These are phyloP conservation scores for Eimeria mitis DNA, from an alignment of 169 alveolate genomes.

Conservation along the genomic window DNA sequence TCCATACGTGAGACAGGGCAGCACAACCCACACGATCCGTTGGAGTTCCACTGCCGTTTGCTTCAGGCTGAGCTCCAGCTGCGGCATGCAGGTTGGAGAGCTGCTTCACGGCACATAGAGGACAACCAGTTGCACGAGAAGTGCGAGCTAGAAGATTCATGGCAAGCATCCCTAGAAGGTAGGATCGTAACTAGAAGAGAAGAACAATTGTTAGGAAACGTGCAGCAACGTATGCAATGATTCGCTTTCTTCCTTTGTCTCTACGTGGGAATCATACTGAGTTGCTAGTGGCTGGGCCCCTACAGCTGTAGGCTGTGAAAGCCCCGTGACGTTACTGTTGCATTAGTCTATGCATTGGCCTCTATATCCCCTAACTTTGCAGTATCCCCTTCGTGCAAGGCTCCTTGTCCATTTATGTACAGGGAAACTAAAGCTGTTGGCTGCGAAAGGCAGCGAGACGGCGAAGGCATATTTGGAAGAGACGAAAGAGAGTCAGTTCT, in stretches of 20 bases:
- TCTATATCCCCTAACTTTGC: background rate
- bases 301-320: background rate
- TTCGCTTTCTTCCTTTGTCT: background rate
- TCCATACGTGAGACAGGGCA: background rate
- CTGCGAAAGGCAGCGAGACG: constrained; percentile 71
- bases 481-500: constrained; percentile 43
- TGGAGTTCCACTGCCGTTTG: background rate
- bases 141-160: constrained; percentile 36
- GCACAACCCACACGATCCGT: background rate
- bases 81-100: constrained; percentile 54
- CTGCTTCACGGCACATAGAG: background rate
- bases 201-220: background rate
- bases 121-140: constrained; percentile 58
- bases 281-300: background rate
- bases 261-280: background rate
- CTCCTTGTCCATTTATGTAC: background rate
- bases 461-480: constrained; percentile 53
- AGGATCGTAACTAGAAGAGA: background rate
- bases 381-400: background rate
- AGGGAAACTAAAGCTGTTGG: constrained; percentile 53
- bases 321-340: background rate
- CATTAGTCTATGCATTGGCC: background rate
- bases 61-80: constrained; percentile 58
- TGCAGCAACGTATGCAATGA: background rate
- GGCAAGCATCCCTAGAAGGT: constrained; percentile 47